A percentile compares a stretch with the other conserved stretches of the same genome.
Evolutionary conservation across 306 rosid species (phyloP).

Genomic region (Vicia villosa): DNA sequence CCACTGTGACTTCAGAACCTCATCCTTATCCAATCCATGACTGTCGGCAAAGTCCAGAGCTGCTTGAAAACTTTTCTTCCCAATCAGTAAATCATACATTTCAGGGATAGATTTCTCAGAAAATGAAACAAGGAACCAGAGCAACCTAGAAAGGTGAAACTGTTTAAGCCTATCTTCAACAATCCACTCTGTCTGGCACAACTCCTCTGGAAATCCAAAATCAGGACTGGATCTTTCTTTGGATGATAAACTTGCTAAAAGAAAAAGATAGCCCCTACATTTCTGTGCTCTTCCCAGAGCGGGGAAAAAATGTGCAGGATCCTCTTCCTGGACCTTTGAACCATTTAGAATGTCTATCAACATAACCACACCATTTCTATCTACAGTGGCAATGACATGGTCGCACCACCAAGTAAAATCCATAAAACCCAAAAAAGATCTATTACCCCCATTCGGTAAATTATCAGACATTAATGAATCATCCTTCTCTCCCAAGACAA

Average conservation of each 20-base stretch:
- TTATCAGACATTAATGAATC: constrained; percentile 41
- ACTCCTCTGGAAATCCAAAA: constrained; percentile 42
- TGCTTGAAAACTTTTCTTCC: constrained; percentile 61
- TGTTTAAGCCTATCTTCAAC: constrained; percentile 57
- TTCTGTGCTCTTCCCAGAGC: constrained; percentile 66
- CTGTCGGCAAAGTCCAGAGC: constrained; percentile 81
- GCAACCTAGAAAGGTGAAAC: constrained; percentile 61
- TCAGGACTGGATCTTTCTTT: constrained; percentile 47
- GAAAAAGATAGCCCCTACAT: constrained; percentile 61
- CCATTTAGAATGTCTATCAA: constrained; percentile 75
- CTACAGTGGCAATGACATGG: constrained; percentile 67
- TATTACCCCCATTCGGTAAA: constrained; percentile 42
- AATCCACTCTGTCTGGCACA: constrained; percentile 54
- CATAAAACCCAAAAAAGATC: constrained; percentile 59
- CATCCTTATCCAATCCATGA: constrained; percentile 80
- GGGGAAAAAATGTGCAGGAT: constrained; percentile 62
- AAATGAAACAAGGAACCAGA: constrained; percentile 80
- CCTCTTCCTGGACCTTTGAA: constrained; percentile 64
- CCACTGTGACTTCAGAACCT: constrained; percentile 94
- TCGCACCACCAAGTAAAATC: constrained; percentile 97
- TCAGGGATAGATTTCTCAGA: constrained; percentile 71
- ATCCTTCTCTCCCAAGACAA: constrained; percentile 47
- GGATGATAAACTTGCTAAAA: constrained; percentile 60
- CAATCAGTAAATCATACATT: constrained; percentile 73
- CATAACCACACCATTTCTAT: constrained; percentile 57